Evolutionary conservation across 352 stramenopile genomes (phyloP).

Genomic region (Phytopythium vexans): DNA sequence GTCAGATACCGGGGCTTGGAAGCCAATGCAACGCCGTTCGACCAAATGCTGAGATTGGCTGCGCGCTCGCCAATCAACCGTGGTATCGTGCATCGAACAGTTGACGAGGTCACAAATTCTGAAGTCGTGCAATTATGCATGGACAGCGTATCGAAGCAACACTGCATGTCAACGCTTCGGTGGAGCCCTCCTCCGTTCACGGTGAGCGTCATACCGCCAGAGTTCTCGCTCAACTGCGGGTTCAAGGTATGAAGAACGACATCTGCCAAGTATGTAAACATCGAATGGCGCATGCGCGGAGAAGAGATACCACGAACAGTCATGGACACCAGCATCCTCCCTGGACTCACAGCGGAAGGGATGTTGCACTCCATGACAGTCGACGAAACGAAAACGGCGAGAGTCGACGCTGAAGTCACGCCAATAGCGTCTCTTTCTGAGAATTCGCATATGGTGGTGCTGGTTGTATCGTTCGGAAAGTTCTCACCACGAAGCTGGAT

Average conservation of each 20-base stretch:
- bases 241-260: constrained; percentile 32
- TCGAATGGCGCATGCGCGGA: constrained; percentile 11
- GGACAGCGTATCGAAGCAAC: constrained; percentile 35
- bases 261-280: constrained; percentile 33
- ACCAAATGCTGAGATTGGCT: constrained; percentile 21
- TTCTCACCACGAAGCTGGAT: constrained; percentile 29
- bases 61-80: constrained; percentile 6
- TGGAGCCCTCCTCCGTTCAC: constrained; percentile 50
- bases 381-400: constrained; percentile 15
- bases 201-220: constrained; percentile 20
- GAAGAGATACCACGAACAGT: constrained; percentile 22
- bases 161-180: constrained; percentile 29
- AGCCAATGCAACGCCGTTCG: constrained; percentile 5
- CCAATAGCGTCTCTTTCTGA: constrained; percentile 2
- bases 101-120: constrained; percentile 28
- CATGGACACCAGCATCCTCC: constrained; percentile 19
- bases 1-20: constrained; percentile 7
- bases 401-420: not conserved
- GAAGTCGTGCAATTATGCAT: constrained; percentile 15
- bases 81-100: constrained; percentile 27
- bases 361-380: constrained; percentile 18
- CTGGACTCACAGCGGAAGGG: constrained; percentile 10
- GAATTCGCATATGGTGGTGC: constrained; percentile 26
- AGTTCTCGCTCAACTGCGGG: constrained; percentile 39
- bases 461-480: constrained; percentile 16